Evolutionary conservation across 495 filamentous ascomycete species (phyloP).

Genomic region (Chaetomium tenue): DNA sequence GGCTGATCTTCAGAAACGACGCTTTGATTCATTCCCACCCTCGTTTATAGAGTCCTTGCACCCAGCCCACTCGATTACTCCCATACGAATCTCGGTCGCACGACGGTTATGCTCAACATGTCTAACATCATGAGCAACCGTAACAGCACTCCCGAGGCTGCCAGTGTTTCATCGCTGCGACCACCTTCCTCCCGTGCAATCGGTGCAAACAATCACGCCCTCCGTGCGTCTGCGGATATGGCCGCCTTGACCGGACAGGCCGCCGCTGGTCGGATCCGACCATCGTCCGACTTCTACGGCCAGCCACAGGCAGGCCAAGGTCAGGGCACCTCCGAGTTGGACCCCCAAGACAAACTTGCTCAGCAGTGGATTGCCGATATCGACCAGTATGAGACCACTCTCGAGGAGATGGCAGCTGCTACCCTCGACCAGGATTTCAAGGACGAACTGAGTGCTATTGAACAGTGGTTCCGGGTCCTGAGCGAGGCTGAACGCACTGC

Average conservation of each 20-base stretch:
- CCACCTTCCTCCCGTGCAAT: constrained; percentile 83
- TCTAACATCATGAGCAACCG: constrained; percentile 80
- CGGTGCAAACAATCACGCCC: constrained; percentile 69
- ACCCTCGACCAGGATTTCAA: constrained; percentile 99
- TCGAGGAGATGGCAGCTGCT: constrained; percentile 98
- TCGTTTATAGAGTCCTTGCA: constrained; percentile 22
- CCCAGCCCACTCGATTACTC: constrained; percentile 20
- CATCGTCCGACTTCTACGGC: constrained; percentile 91
- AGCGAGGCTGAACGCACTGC: constrained; percentile 96
- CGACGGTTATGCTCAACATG: constrained; percentile 54
- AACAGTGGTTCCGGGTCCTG: constrained; percentile 98
- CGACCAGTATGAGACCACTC: constrained; percentile 93
- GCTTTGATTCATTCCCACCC: constrained; percentile 24
- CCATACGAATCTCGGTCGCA: constrained; percentile 15
- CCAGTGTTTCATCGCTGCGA: constrained; percentile 76
- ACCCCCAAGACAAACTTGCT: constrained; percentile 86
- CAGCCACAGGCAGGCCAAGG: constrained; percentile 65
- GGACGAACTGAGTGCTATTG: constrained; percentile 96
- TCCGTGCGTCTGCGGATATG: constrained; percentile 97
- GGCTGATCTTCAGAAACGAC: constrained; percentile 21
- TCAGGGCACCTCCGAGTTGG: constrained; percentile 60
- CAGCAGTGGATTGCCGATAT: constrained; percentile 99
- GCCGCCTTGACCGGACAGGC: constrained; percentile 75
- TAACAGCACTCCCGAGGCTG: constrained; percentile 94
- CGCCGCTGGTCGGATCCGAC: constrained; percentile 79